phyloP scores from a whole-genome alignment of 2,329 filamentous ascomycete species.

The Phaeosphaeria sp. region DNA sequence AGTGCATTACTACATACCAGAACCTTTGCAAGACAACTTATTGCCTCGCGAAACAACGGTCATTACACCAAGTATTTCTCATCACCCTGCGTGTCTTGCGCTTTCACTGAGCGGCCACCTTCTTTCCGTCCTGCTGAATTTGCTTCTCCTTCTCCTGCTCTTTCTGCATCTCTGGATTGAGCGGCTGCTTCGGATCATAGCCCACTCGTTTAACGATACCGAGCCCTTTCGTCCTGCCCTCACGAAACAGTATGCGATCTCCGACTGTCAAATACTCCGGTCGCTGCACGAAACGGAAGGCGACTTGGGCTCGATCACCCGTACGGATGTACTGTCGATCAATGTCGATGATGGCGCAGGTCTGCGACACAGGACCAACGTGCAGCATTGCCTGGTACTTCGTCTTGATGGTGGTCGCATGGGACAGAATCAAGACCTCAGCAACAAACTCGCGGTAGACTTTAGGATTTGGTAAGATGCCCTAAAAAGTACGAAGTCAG shows the following conservation, averaged over 20 bases:
- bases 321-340: constrained; percentile 95
- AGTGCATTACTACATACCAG: no score
- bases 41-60: no score
- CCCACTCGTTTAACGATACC: constrained; percentile 92
- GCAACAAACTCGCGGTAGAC: constrained; percentile 62
- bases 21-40: no score
- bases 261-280: constrained; percentile 91
- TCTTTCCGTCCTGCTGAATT: constrained; percentile 15
- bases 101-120: constrained; percentile 7
- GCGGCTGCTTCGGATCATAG: constrained; percentile 71
- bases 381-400: constrained; percentile 99
- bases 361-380: constrained; percentile 92
- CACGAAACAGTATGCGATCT: constrained; percentile 88
- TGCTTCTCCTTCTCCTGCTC: constrained; percentile 28
- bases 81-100: no score
- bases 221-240: constrained; percentile 92
- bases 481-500: no score
- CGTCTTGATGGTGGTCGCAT: constrained; percentile 95
- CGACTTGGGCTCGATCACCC: constrained; percentile 90
- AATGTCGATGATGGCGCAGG: constrained; percentile 95
- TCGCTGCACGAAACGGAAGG: constrained; percentile 91
- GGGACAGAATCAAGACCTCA: constrained; percentile 90
- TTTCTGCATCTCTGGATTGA: constrained; percentile 42
- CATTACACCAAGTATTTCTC: no score
- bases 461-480: constrained; percentile 53